phyloP scores from a whole-genome alignment of 1,139 yeast species.

The Magnusiomyces paraingens region DNA sequence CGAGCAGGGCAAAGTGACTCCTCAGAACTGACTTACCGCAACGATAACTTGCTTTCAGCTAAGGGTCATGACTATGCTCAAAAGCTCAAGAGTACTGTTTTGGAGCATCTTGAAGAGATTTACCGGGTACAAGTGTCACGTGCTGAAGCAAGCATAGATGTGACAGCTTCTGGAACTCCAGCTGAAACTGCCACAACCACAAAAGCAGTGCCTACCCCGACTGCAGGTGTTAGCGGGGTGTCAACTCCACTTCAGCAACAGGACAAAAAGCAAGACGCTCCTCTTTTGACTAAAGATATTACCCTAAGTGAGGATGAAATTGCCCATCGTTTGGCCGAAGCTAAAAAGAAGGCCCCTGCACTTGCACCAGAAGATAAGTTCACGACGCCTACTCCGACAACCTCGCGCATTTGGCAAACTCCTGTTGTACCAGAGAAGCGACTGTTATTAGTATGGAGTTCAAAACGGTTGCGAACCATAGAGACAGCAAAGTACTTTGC shows the following conservation, averaged over 20 bases:
- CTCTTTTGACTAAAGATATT: constrained; percentile 1
- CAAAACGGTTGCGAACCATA: constrained; percentile 76
- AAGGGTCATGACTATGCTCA: constrained; percentile 36
- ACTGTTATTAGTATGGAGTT: constrained; percentile 70
- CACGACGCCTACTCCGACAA: constrained; percentile 17
- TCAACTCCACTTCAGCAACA: constrained; percentile 8
- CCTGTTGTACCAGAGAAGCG: constrained; percentile 24
- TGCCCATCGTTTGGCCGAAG: constrained; percentile 13
- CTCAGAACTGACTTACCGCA: constrained; percentile 29
- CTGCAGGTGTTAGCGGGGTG: constrained; percentile 3
- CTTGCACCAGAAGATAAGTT: constrained; percentile 13
- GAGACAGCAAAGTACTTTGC: constrained; percentile 70
- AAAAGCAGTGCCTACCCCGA: constrained; percentile 17
- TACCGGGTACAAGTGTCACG: not conserved
- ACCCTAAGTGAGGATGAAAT: constrained; percentile 2
- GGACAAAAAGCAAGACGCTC: constrained; percentile 18
- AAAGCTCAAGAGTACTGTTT: constrained; percentile 37
- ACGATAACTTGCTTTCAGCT: constrained; percentile 34
- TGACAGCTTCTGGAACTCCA: not conserved
- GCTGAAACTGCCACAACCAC: not conserved
- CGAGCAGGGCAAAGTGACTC: constrained; percentile 40
- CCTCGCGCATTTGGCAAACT: constrained; percentile 10
- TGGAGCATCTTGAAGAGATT: constrained; percentile 33
- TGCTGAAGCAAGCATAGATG: constrained; percentile 1
- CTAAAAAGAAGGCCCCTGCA: constrained; percentile 11